Conservation (phyloP, 257 asterid species). For the Asclepias syriaca region DNA sequence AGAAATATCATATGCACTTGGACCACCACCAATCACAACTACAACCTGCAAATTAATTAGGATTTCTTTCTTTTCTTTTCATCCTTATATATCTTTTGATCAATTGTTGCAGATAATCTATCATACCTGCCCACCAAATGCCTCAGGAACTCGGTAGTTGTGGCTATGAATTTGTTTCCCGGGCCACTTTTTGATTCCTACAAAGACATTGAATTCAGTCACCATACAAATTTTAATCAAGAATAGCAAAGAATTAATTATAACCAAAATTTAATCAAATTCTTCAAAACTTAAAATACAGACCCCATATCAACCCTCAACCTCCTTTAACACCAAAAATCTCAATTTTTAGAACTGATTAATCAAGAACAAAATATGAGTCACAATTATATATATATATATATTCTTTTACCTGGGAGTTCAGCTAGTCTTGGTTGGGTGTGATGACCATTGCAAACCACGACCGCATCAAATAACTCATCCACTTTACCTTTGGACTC, state of each 20-base stretch:
- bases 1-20: slow-evolving; percentile 27
- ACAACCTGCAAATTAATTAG: slow-evolving; percentile 17
- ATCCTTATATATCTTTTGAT: slow-evolving; percentile 10
- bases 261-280: too few relatives aligned
- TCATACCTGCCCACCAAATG: slow-evolving; percentile 45
- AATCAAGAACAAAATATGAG: too few relatives aligned
- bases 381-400: not conserved
- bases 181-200: slow-evolving; percentile 59
- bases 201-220: too few relatives aligned
- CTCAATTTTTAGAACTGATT: too few relatives aligned
- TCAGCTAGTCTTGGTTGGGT: slow-evolving; percentile 22
- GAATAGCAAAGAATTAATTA: too few relatives aligned
- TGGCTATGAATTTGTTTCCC: slow-evolving; percentile 64
- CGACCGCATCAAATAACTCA: slow-evolving; percentile 23
- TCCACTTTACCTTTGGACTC: slow-evolving; percentile 23
- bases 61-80: not conserved
- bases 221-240: too few relatives aligned
- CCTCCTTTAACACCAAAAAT: too few relatives aligned
- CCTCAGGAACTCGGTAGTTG: slow-evolving; percentile 55
- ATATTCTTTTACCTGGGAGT: slow-evolving; percentile 21
- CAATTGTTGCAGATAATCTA: not conserved
- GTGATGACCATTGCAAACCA: slow-evolving; percentile 29
- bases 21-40: slow-evolving; percentile 23
- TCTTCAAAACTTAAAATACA: too few relatives aligned
- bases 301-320: too few relatives aligned